Evolutionary conservation across 2,329 filamentous ascomycete genomes (phyloP), one percentile per base, ranked within the genome.

Genomic region (Endoconidiophora laricicola): DNA sequence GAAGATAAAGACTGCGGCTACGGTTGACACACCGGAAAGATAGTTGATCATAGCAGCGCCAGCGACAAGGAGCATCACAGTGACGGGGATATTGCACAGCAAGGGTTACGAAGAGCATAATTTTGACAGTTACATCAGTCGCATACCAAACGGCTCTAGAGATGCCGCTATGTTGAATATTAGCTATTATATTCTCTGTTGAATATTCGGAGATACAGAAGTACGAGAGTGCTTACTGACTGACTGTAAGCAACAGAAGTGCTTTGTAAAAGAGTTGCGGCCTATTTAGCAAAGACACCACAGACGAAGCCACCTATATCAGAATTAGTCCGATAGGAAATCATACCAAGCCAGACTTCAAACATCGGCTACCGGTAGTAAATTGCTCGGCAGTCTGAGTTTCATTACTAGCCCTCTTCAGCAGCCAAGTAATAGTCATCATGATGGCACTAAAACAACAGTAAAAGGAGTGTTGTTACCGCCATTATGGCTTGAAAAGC

Each of bases 201-300:
- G 29, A 33, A 12, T 7, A 9, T 2, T 7, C 7, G 12, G 29
- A 9, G 12, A 12, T 33, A 33, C 29, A 33, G 12, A 10, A 12
- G 12, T 33, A 33, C 9, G 9, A 4, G 5, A 33, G 43, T 16
- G 6, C 22, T 9, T 24, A 45, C 43, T 85, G 85, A 45, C 43
- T 85, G 85, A 50, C 73, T 68, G 62, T 88, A 88, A 54, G 81
- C 81, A 18, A 88, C 80, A n/a, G 76, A 73, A 4, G 80, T 78
- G 0, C 74, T 79, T 60, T 86, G 81, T 3, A 86, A 69, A 12
- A 85, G 68, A 0, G 81, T 86, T 26, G 81, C 83, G 2, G 83
- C 83, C 83, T 83, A 88, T 0, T 88, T 84, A 84, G 90, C 18
- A 79, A 83, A 29, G 80, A 85, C 4, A 88, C 83, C n/a, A 90